Base-by-base conservation (phyloP, 2,329 filamentous ascomycete genomes). In the Neonectria neomacrospora region DNA sequence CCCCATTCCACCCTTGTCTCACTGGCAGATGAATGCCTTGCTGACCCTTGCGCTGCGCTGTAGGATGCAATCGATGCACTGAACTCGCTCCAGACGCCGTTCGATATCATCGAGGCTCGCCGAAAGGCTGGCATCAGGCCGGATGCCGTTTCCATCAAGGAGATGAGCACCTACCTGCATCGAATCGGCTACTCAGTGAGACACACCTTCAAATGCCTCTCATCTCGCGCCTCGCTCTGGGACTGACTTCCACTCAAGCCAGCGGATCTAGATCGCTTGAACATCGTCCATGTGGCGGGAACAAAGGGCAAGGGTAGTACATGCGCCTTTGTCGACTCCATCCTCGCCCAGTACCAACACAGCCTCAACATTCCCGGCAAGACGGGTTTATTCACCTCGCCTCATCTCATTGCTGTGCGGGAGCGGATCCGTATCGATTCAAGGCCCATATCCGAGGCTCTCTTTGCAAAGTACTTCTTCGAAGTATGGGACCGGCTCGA, bases 31-130 rank as follows among this genome's bases (percentile, higher is more conserved):
- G 47, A 8, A 56, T 50, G 16, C 14, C 42, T 48, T 59, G 32
- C 61, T 72, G 23, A 69, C 50, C 41, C 44, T 28, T 4, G n/a
- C 16, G 34, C 28, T 30, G 16, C 22, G 11, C 16, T 22, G 2
- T 69, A 97, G 93, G 93, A 96, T 77, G 96, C 95, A 51, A 89
- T 98, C 67, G 83, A 89, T 70, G 88, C 91, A 41, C 87, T 98
- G 74, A 98, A 98, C 79, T 91, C 92, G 47, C 88, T 98, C 54
- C 96, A 99, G 78, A 93, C 92, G 44, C 96, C 97, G 55, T 95
- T 91, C 75, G 87, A 91, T 52, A 86, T 93, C 54, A 86, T 97
- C 18, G 89, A 97, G 75, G 89, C 90, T 54, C 89, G 96, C 54
- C 86, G 89, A 58, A 92, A 92, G 76, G 91, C 90, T 18, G 91